Base-by-base conservation (phyloP, 1,284 basidiomycete species). In the Quambalaria eucalypti region DNA sequence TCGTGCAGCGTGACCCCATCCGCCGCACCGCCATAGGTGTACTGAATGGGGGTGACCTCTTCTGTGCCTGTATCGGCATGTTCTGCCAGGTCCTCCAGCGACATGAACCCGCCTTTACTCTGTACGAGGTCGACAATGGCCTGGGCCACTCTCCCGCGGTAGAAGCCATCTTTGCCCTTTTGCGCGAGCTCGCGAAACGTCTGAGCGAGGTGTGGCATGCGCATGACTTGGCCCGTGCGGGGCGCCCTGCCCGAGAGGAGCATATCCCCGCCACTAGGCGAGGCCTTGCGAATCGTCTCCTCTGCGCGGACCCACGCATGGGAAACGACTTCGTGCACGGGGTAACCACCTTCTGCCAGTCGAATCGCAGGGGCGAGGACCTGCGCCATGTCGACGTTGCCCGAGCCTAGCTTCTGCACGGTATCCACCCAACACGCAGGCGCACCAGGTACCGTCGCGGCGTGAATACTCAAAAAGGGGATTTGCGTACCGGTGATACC, bases 381-480 rank as follows among this genome's bases (percentile, higher is more conserved):
- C n/a, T 96, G 86, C 3, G 81, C 81, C 51, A 92, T 76, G 4
- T 81, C 82, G 1, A 96, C 70, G 52, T 83, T 86, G n/a, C 88
- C 87, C 60, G 84, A 87, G 10, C 93, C 93, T 54, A 95, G 84
- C 51, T 81, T 79, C 55, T 87, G 82, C 47, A 95, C 81, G 0
- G 90, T 88, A 75, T 95, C 93, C 29, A 87, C 81, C 91, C 92
- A 97, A 10, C 89, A 88, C 21, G 90, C 88, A 1, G 91, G 87
- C 19, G 88, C 87, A 47, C 92, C 90, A 59, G 93, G 93, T 2
- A 96, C 90, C 0, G 93, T 97, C 5, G 91, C 91, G 12, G 85
- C 81, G 73, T 93, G 92, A 38, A 93, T 77, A 61, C 71, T 71
- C 54, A 56, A 62, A 14, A 64, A 52, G 12, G 73, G 73, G 29